Evolutionary conservation across 768 basidiomycete species (phyloP).

Genomic region (Phanerochaete carnosa): DNA sequence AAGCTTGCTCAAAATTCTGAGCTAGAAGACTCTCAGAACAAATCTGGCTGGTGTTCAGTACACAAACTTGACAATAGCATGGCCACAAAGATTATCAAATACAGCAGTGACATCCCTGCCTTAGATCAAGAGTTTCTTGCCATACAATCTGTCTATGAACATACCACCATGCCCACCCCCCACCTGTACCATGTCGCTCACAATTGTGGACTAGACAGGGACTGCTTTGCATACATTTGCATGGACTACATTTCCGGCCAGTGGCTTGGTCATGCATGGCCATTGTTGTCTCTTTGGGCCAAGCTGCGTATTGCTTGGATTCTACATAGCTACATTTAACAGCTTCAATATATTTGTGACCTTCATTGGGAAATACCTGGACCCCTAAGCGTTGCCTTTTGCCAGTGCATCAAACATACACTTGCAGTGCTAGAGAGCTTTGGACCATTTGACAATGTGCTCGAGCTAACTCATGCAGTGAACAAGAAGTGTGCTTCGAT

Average conservation of each 20-base stretch:
- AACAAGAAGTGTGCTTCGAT: neutral
- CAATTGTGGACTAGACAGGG: neutral
- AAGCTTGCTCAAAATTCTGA: too few species aligned
- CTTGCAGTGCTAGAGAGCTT: neutral
- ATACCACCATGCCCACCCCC: slow-evolving; percentile 17
- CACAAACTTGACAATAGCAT: too few species aligned
- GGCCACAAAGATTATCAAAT: too few species aligned
- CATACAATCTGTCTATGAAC: too few species aligned
- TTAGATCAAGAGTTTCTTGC: too few species aligned
- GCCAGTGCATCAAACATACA: neutral
- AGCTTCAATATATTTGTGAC: slow-evolving; percentile 16
- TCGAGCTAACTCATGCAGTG: neutral
- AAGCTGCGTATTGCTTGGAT: slow-evolving; percentile 26
- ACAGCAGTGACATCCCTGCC: too few species aligned
- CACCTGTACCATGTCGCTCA: slow-evolving; percentile 11
- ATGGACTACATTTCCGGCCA: slow-evolving; percentile 26
- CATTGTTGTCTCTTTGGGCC: slow-evolving; percentile 15
- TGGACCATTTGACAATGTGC: neutral
- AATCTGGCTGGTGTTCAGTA: too few species aligned
- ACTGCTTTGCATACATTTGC: slow-evolving; percentile 1
- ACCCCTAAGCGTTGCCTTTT: neutral
- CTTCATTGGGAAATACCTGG: neutral
- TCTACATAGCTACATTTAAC: slow-evolving; percentile 24
- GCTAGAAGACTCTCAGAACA: too few species aligned
- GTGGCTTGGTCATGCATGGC: slow-evolving; percentile 25